These are phyloP conservation scores for Apiospora koreana DNA, from an alignment of 2,329 filamentous ascomycete genomes.

Conservation along the genomic window DNA sequence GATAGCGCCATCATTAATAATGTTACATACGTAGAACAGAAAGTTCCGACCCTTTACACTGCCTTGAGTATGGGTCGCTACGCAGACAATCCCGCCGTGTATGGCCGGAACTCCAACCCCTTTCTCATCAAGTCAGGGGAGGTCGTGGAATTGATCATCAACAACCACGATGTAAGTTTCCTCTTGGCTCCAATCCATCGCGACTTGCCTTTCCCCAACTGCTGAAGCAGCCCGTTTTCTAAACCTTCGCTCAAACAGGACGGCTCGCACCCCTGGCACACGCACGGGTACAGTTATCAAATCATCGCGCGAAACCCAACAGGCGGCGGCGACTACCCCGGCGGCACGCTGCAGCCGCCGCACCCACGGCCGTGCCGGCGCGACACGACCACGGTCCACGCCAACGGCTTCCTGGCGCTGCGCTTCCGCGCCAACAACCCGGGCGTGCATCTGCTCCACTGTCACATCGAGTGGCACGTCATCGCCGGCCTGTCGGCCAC, in stretches of 20 bases:
- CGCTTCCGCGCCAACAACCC: constrained; percentile 42
- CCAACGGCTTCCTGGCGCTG: constrained; percentile 9
- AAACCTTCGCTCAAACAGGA: constrained; percentile 38
- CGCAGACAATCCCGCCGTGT: constrained; percentile 60
- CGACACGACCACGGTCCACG: neutral
- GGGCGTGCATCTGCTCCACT: constrained; percentile 71
- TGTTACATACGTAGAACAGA: constrained; percentile 71
- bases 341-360: neutral
- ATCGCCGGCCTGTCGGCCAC: constrained; percentile 64
- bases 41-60: constrained; percentile 80
- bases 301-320: constrained; percentile 33
- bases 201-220: too few species aligned
- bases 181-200: neutral
- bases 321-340: neutral
- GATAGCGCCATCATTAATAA: constrained; percentile 68
- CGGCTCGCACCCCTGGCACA: constrained; percentile 63
- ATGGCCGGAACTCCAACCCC: constrained; percentile 66
- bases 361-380: neutral
- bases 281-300: constrained; percentile 64
- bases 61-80: constrained; percentile 64
- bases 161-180: constrained; percentile 63
- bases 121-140: constrained; percentile 68
- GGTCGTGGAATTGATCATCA: constrained; percentile 71
- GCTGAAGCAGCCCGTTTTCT: too few species aligned
- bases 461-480: constrained; percentile 80